Base-by-base conservation (phyloP, 306 rosid species). In the Hippophae rhamnoides region DNA sequence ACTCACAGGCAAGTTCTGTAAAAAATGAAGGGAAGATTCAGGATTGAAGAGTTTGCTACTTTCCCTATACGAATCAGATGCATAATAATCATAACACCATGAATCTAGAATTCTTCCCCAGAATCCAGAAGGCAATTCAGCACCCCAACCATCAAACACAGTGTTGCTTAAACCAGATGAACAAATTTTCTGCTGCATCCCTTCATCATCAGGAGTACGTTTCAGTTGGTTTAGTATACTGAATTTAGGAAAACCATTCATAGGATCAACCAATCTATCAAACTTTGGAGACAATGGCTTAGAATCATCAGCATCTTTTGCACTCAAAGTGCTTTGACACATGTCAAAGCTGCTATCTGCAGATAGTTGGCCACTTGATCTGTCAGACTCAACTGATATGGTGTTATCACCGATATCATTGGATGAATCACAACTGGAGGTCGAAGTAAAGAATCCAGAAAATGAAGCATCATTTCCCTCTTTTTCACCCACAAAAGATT, bases 381-480 rank as follows among this genome's bases (percentile, higher is more conserved):
- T 67, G 59, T 78, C 92, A 52, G 69, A 72, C 58, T 83, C 96
- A 58, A 49, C 71, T 54, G 88, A 84, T 71, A 71, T 58, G 70
- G 74, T 62, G 68, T 84, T 83, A 68, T 81, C 95, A 79, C 83
- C 73, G 52, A 70, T 75, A 68, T 88, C 93, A 67, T 92, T 96
- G 31, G 90, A 82, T 62, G 81, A 76, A 57, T 76, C 95, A 13
- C 84, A 70, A 56, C 70, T 18, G 25, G 40, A 50, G 1, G 60
- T 11, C 67, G 89, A 76, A 72, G 86, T 79, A 7, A 95, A 83
- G 74, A 80, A 85, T 67, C 95, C 96, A 78, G 99, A 92, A 74
- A 85, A 85, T 45, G 95, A 83, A 46, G 75, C 61, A 62, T 80
- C 64, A 63, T 69, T 74, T 57, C 67, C 56, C 44, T 67, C 75